phyloP scores from a whole-genome alignment of 305 asterid genomes.

The Ilex paraguariensis region DNA sequence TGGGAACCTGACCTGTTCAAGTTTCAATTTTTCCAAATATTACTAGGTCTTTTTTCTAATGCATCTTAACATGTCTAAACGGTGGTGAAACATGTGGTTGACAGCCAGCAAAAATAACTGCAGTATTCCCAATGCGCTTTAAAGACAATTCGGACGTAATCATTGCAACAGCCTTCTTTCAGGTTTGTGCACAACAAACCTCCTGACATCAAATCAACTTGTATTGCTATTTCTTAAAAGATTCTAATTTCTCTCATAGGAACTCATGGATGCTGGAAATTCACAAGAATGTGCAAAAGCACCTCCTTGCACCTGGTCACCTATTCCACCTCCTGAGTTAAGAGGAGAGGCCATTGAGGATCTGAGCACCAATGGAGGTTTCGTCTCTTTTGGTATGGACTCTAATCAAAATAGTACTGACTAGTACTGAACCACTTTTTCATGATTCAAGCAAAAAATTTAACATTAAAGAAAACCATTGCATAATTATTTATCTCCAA shows the following conservation, averaged over 20 bases:
- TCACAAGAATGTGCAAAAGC: slow-evolving; percentile 51
- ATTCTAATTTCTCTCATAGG: slow-evolving; percentile 30
- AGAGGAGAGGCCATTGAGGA: slow-evolving; percentile 88
- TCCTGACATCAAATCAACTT: background rate
- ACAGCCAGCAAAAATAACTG: slow-evolving; percentile 67
- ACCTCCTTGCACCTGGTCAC: slow-evolving; percentile 86
- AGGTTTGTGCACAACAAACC: slow-evolving; percentile 38
- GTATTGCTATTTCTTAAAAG: background rate
- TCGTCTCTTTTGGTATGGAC: slow-evolving; percentile 72
- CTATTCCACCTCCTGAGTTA: slow-evolving; percentile 81
- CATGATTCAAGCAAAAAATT: no score
- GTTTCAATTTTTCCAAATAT: no score
- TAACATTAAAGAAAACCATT: no score
- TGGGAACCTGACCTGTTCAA: no score
- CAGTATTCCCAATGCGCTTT: slow-evolving; percentile 86
- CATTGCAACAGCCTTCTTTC: slow-evolving; percentile 79
- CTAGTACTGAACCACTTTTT: no score
- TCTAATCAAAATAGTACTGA: background rate
- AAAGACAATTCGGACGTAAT: slow-evolving; percentile 71
- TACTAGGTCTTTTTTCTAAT: background rate
- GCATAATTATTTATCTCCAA: no score
- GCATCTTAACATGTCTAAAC: background rate
- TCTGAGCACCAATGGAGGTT: slow-evolving; percentile 83
- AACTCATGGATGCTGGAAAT: slow-evolving; percentile 68
- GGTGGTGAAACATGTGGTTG: background rate